These are phyloP conservation scores for Diaporthe australafricana DNA, from an alignment of 2,329 filamentous ascomycete genomes.

Conservation along the genomic window DNA sequence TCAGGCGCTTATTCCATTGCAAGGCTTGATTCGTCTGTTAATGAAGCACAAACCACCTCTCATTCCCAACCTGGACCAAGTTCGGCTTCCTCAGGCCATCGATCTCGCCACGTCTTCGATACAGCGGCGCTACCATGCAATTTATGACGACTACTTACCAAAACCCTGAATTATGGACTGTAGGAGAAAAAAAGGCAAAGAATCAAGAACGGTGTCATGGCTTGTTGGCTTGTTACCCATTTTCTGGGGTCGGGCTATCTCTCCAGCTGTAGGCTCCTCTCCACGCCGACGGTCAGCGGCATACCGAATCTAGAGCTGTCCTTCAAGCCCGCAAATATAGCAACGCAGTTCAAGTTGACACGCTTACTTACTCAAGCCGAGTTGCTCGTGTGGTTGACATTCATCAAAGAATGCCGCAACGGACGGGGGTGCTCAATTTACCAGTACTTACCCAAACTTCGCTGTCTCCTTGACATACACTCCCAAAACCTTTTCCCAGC, in stretches of 20 bases:
- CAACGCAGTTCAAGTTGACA: constrained; percentile 12
- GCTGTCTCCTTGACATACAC: no score
- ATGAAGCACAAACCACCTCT: not conserved
- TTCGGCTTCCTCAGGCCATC: not conserved
- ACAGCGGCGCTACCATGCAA: no score
- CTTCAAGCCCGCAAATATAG: constrained; percentile 38
- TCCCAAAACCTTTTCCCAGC: no score
- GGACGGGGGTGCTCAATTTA: not conserved
- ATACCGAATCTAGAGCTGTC: constrained; percentile 27
- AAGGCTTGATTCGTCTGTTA: not conserved
- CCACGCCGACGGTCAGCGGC: constrained; percentile 6
- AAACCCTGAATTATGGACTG: no score
- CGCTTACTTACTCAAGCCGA: not conserved
- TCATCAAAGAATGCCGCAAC: constrained; percentile 28
- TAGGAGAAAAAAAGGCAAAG: no score
- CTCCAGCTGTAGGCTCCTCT: constrained; percentile 32
- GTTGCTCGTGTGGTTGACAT: not conserved
- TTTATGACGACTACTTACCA: no score
- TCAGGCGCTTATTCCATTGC: no score
- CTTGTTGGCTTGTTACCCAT: constrained; percentile 33
- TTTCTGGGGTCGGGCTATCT: constrained; percentile 29
- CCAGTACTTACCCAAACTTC: no score
- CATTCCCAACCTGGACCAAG: not conserved
- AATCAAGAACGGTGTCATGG: no score
- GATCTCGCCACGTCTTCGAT: no score